phyloP scores from a whole-genome alignment of 2,329 filamentous ascomycete species.

The Alternaria infectoria region DNA sequence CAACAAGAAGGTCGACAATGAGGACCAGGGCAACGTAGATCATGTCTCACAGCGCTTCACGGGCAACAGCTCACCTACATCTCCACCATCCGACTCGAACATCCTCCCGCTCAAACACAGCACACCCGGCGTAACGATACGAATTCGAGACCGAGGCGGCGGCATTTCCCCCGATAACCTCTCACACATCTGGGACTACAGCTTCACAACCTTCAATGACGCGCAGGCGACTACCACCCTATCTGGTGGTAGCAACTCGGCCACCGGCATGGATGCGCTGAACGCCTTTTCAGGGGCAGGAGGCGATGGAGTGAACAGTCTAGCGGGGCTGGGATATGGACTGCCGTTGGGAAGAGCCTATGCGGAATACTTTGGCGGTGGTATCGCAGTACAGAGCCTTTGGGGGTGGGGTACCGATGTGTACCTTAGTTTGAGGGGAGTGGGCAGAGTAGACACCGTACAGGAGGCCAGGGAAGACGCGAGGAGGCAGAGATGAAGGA shows the following conservation, averaged over 20 bases:
- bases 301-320: slow-evolving; percentile 74
- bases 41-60: slow-evolving; percentile 40
- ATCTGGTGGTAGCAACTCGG: slow-evolving; percentile 44
- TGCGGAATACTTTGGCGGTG: slow-evolving; percentile 96
- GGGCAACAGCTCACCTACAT: slow-evolving; percentile 24
- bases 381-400: slow-evolving; percentile 91
- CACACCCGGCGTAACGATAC: slow-evolving; percentile 86
- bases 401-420: slow-evolving; percentile 88
- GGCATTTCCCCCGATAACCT: slow-evolving; percentile 86
- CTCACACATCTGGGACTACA: slow-evolving; percentile 93
- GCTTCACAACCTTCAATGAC: slow-evolving; percentile 91
- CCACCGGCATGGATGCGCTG: slow-evolving; percentile 66
- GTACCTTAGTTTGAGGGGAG: slow-evolving; percentile 67
- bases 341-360: slow-evolving; percentile 90
- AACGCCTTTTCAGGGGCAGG: slow-evolving; percentile 76
- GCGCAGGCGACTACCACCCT: slow-evolving; percentile 58
- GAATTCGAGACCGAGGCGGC: slow-evolving; percentile 93
- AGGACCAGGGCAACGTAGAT: slow-evolving; percentile 42
- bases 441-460: slow-evolving; percentile 54
- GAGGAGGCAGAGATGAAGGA: slow-evolving; percentile 2
- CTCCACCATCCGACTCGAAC: slow-evolving; percentile 37
- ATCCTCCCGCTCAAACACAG: slow-evolving; percentile 57
- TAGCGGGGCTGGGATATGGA: slow-evolving; percentile 92
- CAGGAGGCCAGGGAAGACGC: slow-evolving; percentile 3
- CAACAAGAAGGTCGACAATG: slow-evolving; percentile 29